Evolutionary conservation across 1,139 yeast genomes (phyloP), one percentile per base, ranked within the genome.

Genomic region (Candida mesenterica): DNA sequence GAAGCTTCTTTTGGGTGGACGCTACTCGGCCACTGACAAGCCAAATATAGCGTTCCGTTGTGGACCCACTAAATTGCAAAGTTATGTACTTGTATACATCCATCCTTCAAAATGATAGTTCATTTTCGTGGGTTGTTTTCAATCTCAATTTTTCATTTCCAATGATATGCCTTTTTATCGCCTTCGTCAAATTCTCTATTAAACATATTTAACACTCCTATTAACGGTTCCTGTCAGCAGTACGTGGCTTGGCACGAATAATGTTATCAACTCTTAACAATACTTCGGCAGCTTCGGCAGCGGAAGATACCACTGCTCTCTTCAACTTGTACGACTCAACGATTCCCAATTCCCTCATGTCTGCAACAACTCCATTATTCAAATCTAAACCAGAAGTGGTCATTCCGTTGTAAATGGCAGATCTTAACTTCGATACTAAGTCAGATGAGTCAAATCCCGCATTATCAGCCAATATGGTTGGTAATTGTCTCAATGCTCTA

Each of bases 401-500:
- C 74, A 88, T 81, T 32, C 98, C 98, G 52, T 82, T 85, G 68
- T 92, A 92, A 40, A 92, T 86, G 16, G 97, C 86, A 2, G 97
- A 81, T 63, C 97, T 79, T 53, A 92, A 75, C 59, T 88, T 88
- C 5, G 97, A 77, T 13, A 92, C 95, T 43, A 92, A 72, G 47
- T 94, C 98, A 49, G 92, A 82, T 15, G 97, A 85, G 59, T 94
- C 98, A 53, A 79, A 86, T 23, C 98, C 99, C 4, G 99, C 98
- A 58, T 92, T 92, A 57, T 92, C 97, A 24, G 97, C 96, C 49
- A 92, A 74, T 45, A 92, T 89, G 2, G 95, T 89, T 38, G 99
- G 99, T 46, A 92, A 74, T 63, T 90, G 96, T 61, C 97, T 82
- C 53, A 92, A 74, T 4, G 97, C 97, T 46, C 83, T 79, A 15